phyloP scores from a whole-genome alignment of 306 rosid genomes.

The Leucaena leucocephala region DNA sequence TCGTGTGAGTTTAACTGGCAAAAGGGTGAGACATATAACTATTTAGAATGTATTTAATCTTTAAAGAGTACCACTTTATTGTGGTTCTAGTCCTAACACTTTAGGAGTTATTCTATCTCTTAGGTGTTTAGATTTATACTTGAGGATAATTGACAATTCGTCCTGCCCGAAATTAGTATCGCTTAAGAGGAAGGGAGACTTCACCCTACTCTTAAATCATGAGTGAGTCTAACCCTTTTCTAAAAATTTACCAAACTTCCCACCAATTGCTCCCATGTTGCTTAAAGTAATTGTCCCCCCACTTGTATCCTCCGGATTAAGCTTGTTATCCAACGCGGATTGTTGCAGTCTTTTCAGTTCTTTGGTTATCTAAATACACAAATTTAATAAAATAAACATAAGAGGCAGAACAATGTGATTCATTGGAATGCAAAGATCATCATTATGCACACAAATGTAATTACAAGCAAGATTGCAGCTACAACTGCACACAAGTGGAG shows the following conservation, averaged over 20 bases:
- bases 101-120: too few species aligned
- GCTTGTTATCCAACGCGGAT: slow-evolving; percentile 79
- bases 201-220: too few species aligned
- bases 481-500: neutral
- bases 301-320: slow-evolving; percentile 69
- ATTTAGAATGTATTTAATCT: too few species aligned
- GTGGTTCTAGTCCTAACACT: too few species aligned
- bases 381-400: slow-evolving; percentile 20
- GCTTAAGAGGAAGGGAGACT: too few species aligned
- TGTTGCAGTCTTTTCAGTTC: slow-evolving; percentile 82
- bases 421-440: slow-evolving; percentile 10
- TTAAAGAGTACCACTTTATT: too few species aligned
- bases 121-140: too few species aligned
- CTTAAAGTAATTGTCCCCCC: slow-evolving; percentile 91
- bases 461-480: neutral
- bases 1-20: too few species aligned
- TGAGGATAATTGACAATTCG: too few species aligned
- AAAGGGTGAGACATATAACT: too few species aligned
- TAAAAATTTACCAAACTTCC: slow-evolving; percentile 91
- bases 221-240: too few species aligned
- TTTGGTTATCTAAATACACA: slow-evolving; percentile 68
- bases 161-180: too few species aligned
- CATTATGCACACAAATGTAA: neutral
- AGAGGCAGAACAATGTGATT: slow-evolving; percentile 15
- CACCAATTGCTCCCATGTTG: slow-evolving; percentile 95